Conservation (phyloP, 73 alveolate genomes). For the Stentor roeselii region DNA sequence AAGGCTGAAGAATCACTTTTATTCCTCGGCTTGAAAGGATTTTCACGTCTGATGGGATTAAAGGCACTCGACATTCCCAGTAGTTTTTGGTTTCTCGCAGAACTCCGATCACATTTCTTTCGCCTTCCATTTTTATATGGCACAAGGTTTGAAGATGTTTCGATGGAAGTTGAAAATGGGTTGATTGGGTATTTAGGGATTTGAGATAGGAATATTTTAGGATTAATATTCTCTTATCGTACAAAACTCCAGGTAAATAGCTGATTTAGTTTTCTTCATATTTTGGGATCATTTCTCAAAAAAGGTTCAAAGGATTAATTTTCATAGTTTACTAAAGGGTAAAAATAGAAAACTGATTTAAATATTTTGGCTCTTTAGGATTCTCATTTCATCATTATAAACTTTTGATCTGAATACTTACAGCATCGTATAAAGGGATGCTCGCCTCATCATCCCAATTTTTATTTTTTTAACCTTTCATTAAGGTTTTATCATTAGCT, state of each 20-base stretch:
- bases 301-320: not conserved
- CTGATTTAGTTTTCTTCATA: not conserved
- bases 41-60: conserved; percentile 70
- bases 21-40: conserved; percentile 30
- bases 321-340: too few relatives aligned
- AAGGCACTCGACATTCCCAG: conserved; percentile 87
- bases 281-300: not conserved
- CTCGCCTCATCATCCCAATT: too few relatives aligned
- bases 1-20: conserved; percentile 73
- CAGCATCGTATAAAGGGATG: not conserved
- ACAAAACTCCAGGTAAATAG: not conserved
- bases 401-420: not conserved
- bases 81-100: conserved; percentile 66
- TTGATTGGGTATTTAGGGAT: not conserved
- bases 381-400: not conserved
- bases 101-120: conserved; percentile 41
- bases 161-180: not conserved
- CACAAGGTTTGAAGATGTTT: not conserved
- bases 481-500: not conserved
- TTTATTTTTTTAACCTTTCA: not conserved
- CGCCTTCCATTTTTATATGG: conserved; percentile 21
- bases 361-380: not conserved
- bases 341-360: not conserved
- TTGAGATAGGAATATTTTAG: not conserved
- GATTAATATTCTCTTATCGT: not conserved